Conservation (phyloP, 768 basidiomycete genomes). For the Cubamyces sp. region DNA sequence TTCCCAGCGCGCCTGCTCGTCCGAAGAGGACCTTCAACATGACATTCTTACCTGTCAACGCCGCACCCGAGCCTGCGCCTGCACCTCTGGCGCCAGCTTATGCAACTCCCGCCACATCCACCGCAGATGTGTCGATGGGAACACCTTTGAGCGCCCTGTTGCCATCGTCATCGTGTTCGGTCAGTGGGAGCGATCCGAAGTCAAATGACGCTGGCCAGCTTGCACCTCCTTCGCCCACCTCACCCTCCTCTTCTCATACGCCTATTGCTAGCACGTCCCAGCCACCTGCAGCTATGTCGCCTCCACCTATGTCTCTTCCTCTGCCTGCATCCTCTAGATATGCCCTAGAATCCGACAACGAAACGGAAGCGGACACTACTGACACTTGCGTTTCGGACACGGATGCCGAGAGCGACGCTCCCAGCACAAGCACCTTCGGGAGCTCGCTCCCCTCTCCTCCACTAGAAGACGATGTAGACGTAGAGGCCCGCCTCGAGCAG, state of each 20-base stretch:
- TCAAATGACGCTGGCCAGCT: conserved; percentile 12
- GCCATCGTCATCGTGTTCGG: conserved; percentile 12
- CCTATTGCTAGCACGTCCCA: conserved; percentile 1
- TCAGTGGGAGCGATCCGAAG: conserved; percentile 11
- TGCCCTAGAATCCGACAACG: conserved; percentile 19
- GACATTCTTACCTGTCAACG: conserved; percentile 25
- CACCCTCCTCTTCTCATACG: neutral
- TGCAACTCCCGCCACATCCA: neutral
- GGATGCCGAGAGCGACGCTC: conserved; percentile 33
- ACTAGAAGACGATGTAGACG: conserved; percentile 12
- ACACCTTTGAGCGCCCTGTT: conserved; percentile 11
- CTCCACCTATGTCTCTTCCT: conserved; percentile 25
- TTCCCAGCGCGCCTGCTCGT: neutral
- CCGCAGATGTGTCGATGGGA: neutral
- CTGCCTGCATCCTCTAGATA: conserved; percentile 7
- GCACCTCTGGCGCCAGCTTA: conserved; percentile 1
- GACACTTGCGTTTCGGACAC: conserved; percentile 28
- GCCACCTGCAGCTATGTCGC: conserved; percentile 11
- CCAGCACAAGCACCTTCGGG: conserved; percentile 28
- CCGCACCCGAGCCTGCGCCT: neutral
- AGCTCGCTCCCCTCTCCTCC: conserved; percentile 26
- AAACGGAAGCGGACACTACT: conserved; percentile 25
- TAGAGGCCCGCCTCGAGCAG: conserved; percentile 9
- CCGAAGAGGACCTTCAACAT: conserved; percentile 23
- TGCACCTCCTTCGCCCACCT: neutral